Conservation (phyloP, 179 eudicot species). For the Gypsophila paniculata region DNA sequence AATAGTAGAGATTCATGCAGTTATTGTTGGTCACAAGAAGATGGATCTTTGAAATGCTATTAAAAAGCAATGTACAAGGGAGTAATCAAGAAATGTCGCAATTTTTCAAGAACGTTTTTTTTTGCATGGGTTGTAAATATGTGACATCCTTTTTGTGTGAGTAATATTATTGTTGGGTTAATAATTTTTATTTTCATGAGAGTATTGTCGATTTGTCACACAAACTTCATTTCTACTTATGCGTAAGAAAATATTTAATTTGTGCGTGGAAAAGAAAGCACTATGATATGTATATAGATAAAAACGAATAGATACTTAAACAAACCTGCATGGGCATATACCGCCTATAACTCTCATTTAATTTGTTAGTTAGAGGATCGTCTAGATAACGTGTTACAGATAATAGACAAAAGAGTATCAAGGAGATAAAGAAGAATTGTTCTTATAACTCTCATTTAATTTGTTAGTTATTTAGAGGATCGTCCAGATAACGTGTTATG, state of each 20-base stretch:
- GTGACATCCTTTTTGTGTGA: constrained; percentile 30
- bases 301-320: no score
- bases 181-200: neutral
- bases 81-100: constrained; percentile 20
- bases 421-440: no score
- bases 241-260: neutral
- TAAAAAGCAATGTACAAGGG: constrained; percentile 28
- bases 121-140: constrained; percentile 19
- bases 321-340: no score
- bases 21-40: constrained; percentile 31
- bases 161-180: constrained; percentile 11
- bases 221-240: constrained; percentile 13
- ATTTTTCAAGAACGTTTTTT: constrained; percentile 24
- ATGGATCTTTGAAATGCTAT: constrained; percentile 23
- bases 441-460: no score
- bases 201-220: constrained; percentile 14
- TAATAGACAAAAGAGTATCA: no score
- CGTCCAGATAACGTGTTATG: no score
- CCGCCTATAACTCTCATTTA: no score
- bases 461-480: no score
- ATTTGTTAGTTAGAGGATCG: no score
- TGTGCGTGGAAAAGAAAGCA: constrained; percentile 7
- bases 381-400: no score
- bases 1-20: constrained; percentile 28
- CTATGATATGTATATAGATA: no score